Base-by-base conservation (phyloP, 495 filamentous ascomycete genomes). In the Penicillium malachiteum region DNA sequence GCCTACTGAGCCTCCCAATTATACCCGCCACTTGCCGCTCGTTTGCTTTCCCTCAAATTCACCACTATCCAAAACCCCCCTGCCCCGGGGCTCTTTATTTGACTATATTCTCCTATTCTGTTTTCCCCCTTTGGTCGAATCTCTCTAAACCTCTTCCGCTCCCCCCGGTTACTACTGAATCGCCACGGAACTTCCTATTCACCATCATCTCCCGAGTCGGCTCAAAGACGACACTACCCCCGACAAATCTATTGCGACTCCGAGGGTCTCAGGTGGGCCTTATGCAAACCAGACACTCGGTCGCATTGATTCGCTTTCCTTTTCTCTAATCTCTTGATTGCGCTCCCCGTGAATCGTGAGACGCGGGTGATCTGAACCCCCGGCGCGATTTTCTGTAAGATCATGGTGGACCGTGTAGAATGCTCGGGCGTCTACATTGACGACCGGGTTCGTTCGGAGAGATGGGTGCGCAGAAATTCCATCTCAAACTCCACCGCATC, bases 371-470 rank as follows among this genome's bases (percentile, higher is more conserved):
- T n/a, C n/a, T 35, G 17, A 16, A 16, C 14, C 14, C 11, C 14
- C 14, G 40, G 14, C 39, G 11, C 14, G 31, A 32, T 46, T 57
- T 54, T 50, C 37, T 60, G 48, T 55, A 49, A 66, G 52, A 66
- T 60, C 59, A 77, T 66, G 60, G 88, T 89, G 86, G 88, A 90
- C 71, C 77, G 78, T 71, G 78, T 83, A 62, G 76, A 83, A 57
- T 92, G 87, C 74, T 86, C 88, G 74, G 84, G 90, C 55, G 86
- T 94, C 59, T 94, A 92, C 68, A 89, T 94, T 55, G 88, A 94
- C 73, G 86, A 86, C 66, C 82, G 84, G 48, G 82, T 89, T 50
- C 75, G 73, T 56, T 77, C 84, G 58, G 86, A 91, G 57, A 78
- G 85, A 65, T 74, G 79, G 72, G 76, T 86, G 50, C 74, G 66